Evolutionary conservation across 192 early-diverging fungal genomes (phyloP), one percentile per base, ranked within the genome.

Genomic region (Podila minutissima): DNA sequence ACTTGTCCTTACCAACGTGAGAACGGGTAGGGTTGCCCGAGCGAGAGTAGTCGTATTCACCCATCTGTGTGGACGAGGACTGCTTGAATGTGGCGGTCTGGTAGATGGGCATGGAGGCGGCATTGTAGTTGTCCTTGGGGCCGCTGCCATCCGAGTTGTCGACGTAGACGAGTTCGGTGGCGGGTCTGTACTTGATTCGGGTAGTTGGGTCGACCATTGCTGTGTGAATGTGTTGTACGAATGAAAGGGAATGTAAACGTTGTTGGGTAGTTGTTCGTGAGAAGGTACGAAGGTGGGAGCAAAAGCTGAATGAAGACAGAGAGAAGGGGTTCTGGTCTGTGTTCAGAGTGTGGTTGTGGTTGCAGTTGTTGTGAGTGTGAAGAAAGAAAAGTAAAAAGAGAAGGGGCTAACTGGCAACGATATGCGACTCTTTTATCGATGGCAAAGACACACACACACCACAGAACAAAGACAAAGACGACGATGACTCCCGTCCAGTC

Each of bases 1-100:
- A 1, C 12, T 19, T 49, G 0, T 28, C 22, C 60, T 82, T 89
- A 88, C 93, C 95, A 37, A 98, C 85, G 51, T 92, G 91, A n/a
- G 95, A 93, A 17, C 97, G 87, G n/a, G 97, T 99, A 7, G 97
- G 97, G 84, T 99, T 99, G 17, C 97, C 97, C n/a, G 92, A 94
- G 58, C 97, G 89, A 51, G 95, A 92, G 83, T 99, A 99, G 86
- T 99, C 97, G 77, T 95, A 99, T 62, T 96, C 94, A 17, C 95
- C 97, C 72, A 90, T 91, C 49, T 93, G 94, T 22, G 88, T 88
- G 8, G 93, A 95, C 24, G 86, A 82, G n/a, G 75, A 79, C 82
- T 97, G 96, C 86, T 97, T 98, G 86, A 99, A 99, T 0, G 97
- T 99, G 15, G 97, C 97, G 0, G 97, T 94, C 71, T 98, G 97